Conservation (phyloP, 2,329 filamentous ascomycete genomes). For the Fusarium tjaetaba region DNA sequence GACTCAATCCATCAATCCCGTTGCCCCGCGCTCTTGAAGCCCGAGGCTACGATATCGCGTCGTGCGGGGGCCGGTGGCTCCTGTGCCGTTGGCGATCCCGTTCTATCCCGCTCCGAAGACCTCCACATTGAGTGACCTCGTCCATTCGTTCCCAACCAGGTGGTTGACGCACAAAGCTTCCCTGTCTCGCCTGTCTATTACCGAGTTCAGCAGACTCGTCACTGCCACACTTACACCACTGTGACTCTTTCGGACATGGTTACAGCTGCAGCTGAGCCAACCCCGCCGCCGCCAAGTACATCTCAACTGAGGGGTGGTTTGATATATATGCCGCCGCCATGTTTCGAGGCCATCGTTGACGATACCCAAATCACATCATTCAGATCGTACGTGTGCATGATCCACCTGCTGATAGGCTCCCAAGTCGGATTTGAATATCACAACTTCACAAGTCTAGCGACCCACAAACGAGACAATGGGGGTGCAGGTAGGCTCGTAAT, state of each 20-base stretch:
- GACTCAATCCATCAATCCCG: constrained; percentile 38
- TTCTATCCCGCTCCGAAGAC: constrained; percentile 41
- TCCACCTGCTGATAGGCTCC: constrained; percentile 36
- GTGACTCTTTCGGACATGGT: constrained; percentile 33
- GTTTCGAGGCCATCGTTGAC: constrained; percentile 38
- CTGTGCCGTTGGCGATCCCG: constrained; percentile 39
- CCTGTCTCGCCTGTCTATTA: constrained; percentile 33
- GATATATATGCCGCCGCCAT: constrained; percentile 39
- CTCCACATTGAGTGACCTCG: constrained; percentile 32
- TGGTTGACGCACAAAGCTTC: constrained; percentile 38
- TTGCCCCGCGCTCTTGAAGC: constrained; percentile 41
- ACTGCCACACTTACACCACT: constrained; percentile 33
- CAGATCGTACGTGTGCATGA: constrained; percentile 39
- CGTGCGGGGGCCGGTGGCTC: constrained; percentile 40
- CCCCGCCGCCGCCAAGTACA: constrained; percentile 33
- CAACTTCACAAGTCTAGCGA: constrained; percentile 20
- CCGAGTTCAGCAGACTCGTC: constrained; percentile 32
- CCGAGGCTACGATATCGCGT: constrained; percentile 38
- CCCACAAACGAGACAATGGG: constrained; percentile 28
- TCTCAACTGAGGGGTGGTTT: constrained; percentile 35
- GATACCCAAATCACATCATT: constrained; percentile 43
- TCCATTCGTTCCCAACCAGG: constrained; percentile 40
- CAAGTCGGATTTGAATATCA: constrained; percentile 23
- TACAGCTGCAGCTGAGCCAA: constrained; percentile 16
- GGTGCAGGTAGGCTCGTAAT: constrained; percentile 28